phyloP scores from a whole-genome alignment of 176 grass and related monocot genomes.

The Eleusine coracana region DNA sequence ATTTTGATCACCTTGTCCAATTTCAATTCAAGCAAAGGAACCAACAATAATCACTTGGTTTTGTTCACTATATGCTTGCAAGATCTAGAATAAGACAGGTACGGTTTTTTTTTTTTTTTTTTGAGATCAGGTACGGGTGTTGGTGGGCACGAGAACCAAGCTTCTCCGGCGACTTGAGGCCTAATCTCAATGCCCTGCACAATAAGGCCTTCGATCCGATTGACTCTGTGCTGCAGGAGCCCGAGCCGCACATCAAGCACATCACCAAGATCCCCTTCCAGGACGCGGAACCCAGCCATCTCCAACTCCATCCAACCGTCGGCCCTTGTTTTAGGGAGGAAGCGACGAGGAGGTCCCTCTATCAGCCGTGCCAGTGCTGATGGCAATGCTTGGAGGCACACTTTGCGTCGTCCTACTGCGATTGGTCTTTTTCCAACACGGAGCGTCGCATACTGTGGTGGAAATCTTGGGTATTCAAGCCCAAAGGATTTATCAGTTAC shows the following conservation, averaged over 20 bases:
- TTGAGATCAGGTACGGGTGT: too few relatives aligned
- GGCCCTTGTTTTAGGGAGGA: slow-evolving; percentile 5
- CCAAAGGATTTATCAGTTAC: not conserved
- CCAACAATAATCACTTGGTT: too few relatives aligned
- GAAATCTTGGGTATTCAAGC: not conserved
- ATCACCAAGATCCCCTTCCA: slow-evolving; percentile 42
- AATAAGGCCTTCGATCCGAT: slow-evolving; percentile 57
- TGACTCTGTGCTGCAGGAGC: not conserved
- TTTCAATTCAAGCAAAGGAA: too few relatives aligned
- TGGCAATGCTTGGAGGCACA: too few relatives aligned
- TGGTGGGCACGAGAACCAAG: too few relatives aligned
- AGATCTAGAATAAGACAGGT: too few relatives aligned
- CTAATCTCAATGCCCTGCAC: slow-evolving; percentile 71
- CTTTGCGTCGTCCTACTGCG: too few relatives aligned
- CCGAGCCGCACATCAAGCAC: slow-evolving; percentile 46
- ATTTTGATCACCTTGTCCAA: too few relatives aligned
- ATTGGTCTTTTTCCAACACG: too few relatives aligned
- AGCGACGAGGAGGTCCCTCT: not conserved
- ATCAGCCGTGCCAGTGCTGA: too few relatives aligned
- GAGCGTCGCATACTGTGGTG: too few relatives aligned
- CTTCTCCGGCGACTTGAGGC: slow-evolving; percentile 13
- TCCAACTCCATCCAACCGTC: slow-evolving; percentile 67
- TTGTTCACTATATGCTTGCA: not conserved
- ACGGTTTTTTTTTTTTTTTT: too few relatives aligned
- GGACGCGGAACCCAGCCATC: slow-evolving; percentile 55